phyloP scores from a whole-genome alignment of 2,329 filamentous ascomycete genomes.

The Alternaria panax region DNA sequence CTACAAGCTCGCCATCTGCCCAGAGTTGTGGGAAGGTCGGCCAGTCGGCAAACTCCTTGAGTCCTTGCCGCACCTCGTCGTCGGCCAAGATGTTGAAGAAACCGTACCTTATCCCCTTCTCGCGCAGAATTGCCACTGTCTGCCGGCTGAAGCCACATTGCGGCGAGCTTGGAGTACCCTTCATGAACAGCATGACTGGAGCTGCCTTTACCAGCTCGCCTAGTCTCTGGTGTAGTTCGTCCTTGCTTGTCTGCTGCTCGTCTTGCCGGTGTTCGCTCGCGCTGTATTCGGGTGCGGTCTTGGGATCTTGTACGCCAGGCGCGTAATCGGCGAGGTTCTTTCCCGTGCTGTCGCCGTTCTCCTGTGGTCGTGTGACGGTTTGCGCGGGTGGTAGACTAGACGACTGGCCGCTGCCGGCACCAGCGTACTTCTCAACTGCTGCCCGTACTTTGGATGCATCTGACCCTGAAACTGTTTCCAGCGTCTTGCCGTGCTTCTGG shows the following conservation, averaged over 20 bases:
- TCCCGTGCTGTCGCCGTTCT: conserved; percentile 42
- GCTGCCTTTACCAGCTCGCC: conserved; percentile 90
- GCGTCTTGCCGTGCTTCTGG: conserved; percentile 73
- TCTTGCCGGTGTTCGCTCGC: conserved; percentile 40
- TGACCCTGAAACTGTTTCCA: conserved; percentile 89
- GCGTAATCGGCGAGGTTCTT: conserved; percentile 57
- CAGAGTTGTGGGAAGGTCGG: conserved; percentile 97
- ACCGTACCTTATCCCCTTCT: conserved; percentile 92
- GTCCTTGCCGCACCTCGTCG: conserved; percentile 92
- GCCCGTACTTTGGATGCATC: conserved; percentile 85
- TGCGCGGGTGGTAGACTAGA: conserved; percentile 52
- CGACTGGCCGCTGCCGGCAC: conserved; percentile 52
- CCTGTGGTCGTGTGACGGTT: conserved; percentile 55
- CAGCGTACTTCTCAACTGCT: conserved; percentile 84
- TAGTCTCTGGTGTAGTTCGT: conserved; percentile 83
- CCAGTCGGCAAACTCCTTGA: conserved; percentile 99
- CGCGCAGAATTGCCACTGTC: conserved; percentile 83
- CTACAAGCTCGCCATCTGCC: conserved; percentile 87
- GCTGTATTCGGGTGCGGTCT: conserved; percentile 57
- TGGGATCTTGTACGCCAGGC: conserved; percentile 52
- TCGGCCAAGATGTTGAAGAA: conserved; percentile 99
- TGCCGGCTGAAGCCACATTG: conserved; percentile 95
- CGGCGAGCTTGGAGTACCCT: conserved; percentile 86
- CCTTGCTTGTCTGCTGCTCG: conserved; percentile 64
- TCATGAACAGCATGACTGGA: conserved; percentile 99